Percentiles rank a stretch among this genome's conserved stretches.
Conservation (phyloP, 2,329 filamentous ascomycete species). For the Aspergillus sp. region DNA sequence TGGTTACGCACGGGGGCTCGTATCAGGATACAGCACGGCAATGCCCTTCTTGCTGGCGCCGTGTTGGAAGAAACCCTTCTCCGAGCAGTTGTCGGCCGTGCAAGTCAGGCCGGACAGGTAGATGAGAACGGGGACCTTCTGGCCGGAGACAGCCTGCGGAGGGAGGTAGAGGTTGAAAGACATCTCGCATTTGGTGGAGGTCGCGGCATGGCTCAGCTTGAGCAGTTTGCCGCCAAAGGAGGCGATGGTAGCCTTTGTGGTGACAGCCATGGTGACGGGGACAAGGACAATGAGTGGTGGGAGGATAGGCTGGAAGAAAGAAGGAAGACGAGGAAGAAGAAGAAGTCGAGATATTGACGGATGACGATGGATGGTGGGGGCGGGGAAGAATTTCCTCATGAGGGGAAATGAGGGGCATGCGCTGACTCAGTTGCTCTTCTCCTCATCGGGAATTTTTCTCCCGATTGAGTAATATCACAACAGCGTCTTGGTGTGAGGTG, state of each 20-base stretch:
- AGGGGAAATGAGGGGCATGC: background rate
- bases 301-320: conserved; percentile 1
- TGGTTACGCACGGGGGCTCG: conserved; percentile 68
- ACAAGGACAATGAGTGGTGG: background rate
- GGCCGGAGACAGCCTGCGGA: conserved; percentile 56
- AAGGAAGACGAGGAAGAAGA: background rate
- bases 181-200: conserved; percentile 82
- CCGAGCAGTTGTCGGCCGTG: conserved; percentile 75
- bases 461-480: too few relatives aligned
- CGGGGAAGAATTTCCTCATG: background rate
- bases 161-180: conserved; percentile 89
- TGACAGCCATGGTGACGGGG: conserved; percentile 67
- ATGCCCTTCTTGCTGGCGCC: conserved; percentile 76
- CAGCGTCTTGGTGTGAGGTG: too few relatives aligned
- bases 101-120: conserved; percentile 95
- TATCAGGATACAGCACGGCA: conserved; percentile 94
- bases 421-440: background rate
- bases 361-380: conserved; percentile 12
- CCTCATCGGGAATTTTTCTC: conserved; percentile 6
- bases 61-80: conserved; percentile 87
- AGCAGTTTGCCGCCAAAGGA: conserved; percentile 92
- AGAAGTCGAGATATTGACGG: conserved; percentile 2
- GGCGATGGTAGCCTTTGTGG: conserved; percentile 82
- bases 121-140: conserved; percentile 79
- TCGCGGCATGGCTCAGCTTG: conserved; percentile 84